These are phyloP conservation scores for Entomophthora muscae DNA, from an alignment of 371 early-diverging fungal genomes.

Conservation along the genomic window DNA sequence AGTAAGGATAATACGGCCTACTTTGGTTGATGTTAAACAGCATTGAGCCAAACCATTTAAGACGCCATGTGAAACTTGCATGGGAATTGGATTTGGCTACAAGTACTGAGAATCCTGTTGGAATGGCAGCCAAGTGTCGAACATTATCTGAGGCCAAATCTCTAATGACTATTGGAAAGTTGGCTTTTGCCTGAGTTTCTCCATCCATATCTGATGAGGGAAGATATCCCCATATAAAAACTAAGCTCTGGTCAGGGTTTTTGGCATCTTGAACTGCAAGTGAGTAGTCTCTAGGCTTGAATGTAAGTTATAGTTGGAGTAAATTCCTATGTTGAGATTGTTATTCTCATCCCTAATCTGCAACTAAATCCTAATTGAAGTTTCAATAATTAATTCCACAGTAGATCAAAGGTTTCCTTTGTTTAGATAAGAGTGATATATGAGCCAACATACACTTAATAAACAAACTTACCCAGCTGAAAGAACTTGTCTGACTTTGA, in stretches of 20 bases:
- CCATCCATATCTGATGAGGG: not conserved
- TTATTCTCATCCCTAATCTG: too few relatives aligned
- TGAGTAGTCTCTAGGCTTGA: too few relatives aligned
- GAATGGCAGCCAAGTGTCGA: not conserved
- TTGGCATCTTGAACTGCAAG: too few relatives aligned
- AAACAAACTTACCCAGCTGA: slow-evolving; percentile 1
- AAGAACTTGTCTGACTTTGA: not conserved
- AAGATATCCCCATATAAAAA: not conserved
- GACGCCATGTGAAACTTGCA: not conserved
- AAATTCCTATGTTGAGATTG: too few relatives aligned
- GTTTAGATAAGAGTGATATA: too few relatives aligned
- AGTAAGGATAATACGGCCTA: not conserved
- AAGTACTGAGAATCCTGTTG: not conserved
- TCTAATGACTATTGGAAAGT: not conserved
- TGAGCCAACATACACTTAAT: too few relatives aligned
- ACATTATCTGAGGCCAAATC: not conserved
- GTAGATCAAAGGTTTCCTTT: too few relatives aligned
- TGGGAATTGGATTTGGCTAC: not conserved
- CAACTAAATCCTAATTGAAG: too few relatives aligned
- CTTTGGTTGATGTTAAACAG: not conserved
- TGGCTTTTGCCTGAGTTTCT: not conserved
- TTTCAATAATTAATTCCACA: too few relatives aligned
- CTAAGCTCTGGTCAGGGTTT: not conserved
- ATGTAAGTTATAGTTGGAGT: too few relatives aligned
- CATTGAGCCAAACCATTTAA: not conserved